These are phyloP conservation scores for Colletotrichum sp. DNA, from an alignment of 2,329 filamentous ascomycete species.

Conservation along the genomic window DNA sequence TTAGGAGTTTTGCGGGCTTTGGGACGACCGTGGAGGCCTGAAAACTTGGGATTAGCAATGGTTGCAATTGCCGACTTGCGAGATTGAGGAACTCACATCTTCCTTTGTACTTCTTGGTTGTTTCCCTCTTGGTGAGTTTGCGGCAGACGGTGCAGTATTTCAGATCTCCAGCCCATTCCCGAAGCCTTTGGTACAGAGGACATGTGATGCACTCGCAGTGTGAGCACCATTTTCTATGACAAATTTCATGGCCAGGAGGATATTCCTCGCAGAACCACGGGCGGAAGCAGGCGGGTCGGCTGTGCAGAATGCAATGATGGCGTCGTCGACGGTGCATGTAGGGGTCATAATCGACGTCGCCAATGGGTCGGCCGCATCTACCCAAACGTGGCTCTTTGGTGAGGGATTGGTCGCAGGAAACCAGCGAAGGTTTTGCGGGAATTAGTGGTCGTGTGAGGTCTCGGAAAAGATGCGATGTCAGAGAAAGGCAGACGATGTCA, in stretches of 20 bases:
- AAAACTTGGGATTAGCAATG: background rate
- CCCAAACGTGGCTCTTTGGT: background rate
- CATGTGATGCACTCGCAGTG: slow-evolving; percentile 5
- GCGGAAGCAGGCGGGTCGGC: too few species aligned
- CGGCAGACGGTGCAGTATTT: background rate
- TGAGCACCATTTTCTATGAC: background rate
- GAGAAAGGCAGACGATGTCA: slow-evolving; percentile 2
- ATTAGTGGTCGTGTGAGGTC: background rate
- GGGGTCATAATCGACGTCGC: background rate
- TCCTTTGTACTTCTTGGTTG: background rate
- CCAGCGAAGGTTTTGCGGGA: background rate
- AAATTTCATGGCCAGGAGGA: background rate
- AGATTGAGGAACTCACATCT: background rate
- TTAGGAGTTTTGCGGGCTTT: background rate
- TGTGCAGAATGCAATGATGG: background rate
- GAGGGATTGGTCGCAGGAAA: background rate
- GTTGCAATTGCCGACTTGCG: background rate
- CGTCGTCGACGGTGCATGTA: background rate
- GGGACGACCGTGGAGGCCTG: background rate
- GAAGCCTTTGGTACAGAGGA: background rate
- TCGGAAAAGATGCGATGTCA: background rate
- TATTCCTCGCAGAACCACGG: too few species aligned
- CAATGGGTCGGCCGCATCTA: background rate
- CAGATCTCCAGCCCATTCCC: background rate
- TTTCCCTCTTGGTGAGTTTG: background rate